Evolutionary conservation across 2,329 filamentous ascomycete species (phyloP).

Genomic region (Uncinocarpus reesii): DNA sequence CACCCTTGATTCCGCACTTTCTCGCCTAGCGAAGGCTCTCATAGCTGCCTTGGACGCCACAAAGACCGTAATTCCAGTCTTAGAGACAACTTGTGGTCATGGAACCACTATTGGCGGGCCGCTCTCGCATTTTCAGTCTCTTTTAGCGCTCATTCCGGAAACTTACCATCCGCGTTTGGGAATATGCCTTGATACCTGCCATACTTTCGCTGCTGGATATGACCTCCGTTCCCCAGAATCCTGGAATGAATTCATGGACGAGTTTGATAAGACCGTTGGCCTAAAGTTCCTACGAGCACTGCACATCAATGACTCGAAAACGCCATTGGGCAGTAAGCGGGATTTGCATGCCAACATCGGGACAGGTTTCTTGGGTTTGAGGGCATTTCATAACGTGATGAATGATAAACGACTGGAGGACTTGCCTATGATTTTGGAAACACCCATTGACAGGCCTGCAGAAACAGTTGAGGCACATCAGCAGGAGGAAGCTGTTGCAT

Average conservation of each 20-base stretch:
- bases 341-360: constrained; percentile 96
- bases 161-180: constrained; percentile 76
- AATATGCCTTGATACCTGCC: constrained; percentile 94
- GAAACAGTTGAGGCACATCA: constrained; percentile 16
- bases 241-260: constrained; percentile 61
- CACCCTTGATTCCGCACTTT: constrained; percentile 58
- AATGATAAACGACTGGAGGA: constrained; percentile 67
- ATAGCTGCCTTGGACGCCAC: constrained; percentile 74
- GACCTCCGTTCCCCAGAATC: constrained; percentile 67
- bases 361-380: constrained; percentile 80
- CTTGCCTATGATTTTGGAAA: constrained; percentile 88
- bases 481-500: constrained; percentile 12
- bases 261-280: constrained; percentile 71
- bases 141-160: constrained; percentile 60
- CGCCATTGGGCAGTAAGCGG: constrained; percentile 66
- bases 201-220: constrained; percentile 88
- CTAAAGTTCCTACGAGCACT: constrained; percentile 70
- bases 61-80: constrained; percentile 62
- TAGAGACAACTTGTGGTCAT: constrained; percentile 91
- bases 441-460: constrained; percentile 69
- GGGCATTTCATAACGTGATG: constrained; percentile 83
- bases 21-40: constrained; percentile 67
- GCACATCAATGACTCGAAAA: constrained; percentile 93
- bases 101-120: constrained; percentile 78
- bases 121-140: constrained; percentile 76